Percentiles rank a stretch among this genome's conserved stretches.
phyloP scores from a whole-genome alignment of 441 rosid species.

The Mallotus repandus region DNA sequence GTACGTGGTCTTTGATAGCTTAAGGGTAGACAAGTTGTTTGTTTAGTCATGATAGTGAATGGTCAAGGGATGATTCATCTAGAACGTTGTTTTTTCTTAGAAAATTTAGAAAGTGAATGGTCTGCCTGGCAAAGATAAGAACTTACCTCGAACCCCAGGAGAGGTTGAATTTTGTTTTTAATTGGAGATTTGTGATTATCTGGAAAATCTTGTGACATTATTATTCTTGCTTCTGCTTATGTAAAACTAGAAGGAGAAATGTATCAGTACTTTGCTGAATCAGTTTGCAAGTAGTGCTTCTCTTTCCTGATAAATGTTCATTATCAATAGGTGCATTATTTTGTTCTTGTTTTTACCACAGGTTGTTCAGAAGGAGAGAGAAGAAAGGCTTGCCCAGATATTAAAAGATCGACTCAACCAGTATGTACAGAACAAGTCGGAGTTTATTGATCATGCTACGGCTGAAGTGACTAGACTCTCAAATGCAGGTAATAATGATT shows the following conservation, averaged over 20 bases:
- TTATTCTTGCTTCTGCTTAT: not conserved
- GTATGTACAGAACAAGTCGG: conserved; percentile 70
- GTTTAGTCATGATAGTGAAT: not conserved
- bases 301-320: conserved; percentile 7
- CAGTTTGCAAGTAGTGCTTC: not conserved
- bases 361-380: conserved; percentile 95
- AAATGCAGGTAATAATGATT: conserved; percentile 59
- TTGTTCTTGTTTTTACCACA: conserved; percentile 30
- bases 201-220: not conserved
- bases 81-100: not conserved
- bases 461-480: conserved; percentile 84
- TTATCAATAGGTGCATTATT: not conserved
- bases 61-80: not conserved
- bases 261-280: not conserved
- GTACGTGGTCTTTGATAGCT: not conserved
- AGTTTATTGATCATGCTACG: conserved; percentile 61
- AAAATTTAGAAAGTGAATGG: not conserved
- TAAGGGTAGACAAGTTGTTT: not conserved
- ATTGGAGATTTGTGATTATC: not conserved
- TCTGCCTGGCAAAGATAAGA: not conserved
- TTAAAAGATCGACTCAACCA: conserved; percentile 72
- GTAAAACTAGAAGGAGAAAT: not conserved
- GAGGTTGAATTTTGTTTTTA: not conserved
- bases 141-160: not conserved
- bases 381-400: conserved; percentile 75